Conservation (phyloP, 192 early-diverging fungal species). For the Backusella morwellensis region DNA sequence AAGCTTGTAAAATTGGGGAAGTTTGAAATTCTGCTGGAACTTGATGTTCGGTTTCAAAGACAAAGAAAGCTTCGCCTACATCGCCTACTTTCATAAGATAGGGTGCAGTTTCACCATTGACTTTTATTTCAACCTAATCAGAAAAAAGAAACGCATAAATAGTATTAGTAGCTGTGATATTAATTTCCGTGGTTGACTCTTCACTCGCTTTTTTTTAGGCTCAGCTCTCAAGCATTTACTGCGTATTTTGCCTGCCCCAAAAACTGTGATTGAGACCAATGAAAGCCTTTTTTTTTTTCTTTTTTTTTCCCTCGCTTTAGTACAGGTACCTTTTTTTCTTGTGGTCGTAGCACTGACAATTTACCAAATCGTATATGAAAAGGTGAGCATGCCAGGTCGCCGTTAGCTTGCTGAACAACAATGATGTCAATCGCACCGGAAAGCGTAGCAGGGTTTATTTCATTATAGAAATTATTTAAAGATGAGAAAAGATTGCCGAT, state of each 20-base stretch:
- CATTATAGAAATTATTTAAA: conserved; percentile 88
- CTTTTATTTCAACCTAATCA: conserved; percentile 71
- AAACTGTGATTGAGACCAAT: conserved; percentile 1
- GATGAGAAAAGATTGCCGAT: conserved; percentile 62
- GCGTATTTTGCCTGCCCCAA: not conserved
- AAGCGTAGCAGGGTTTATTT: conserved; percentile 94
- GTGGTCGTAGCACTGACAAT: conserved; percentile 84
- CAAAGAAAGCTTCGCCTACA: conserved; percentile 97
- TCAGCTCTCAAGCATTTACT: not conserved
- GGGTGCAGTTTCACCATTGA: conserved; percentile 76
- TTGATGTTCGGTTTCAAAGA: conserved; percentile 86
- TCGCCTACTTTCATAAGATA: conserved; percentile 97
- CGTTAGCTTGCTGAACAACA: conserved; percentile 81
- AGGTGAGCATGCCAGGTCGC: conserved; percentile 85
- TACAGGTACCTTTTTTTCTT: conserved; percentile 81
- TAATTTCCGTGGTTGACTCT: not conserved
- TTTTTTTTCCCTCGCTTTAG: not conserved
- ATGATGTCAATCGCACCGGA: conserved; percentile 97
- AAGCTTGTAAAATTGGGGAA: conserved; percentile 77
- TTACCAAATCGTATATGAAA: conserved; percentile 99
- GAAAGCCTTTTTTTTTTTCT: not conserved
- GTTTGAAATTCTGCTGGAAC: conserved; percentile 93
- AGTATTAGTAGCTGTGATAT: not conserved
- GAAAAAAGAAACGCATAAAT: not conserved
- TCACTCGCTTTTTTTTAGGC: not conserved